These are phyloP conservation scores for Peronospora belbahrii DNA, from an alignment of 352 stramenopile genomes.

Conservation along the genomic window DNA sequence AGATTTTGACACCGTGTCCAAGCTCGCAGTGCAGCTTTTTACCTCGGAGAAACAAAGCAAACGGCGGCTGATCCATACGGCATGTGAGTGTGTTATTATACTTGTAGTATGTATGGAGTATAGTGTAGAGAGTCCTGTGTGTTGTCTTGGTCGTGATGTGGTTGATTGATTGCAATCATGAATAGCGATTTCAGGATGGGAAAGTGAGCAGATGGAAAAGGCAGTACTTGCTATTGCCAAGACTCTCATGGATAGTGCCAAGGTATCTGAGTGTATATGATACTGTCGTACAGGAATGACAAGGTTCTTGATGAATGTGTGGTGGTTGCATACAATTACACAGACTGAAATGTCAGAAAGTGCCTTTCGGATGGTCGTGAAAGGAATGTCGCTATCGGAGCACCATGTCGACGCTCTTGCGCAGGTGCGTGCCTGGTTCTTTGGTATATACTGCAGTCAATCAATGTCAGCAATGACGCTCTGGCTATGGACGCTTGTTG, in stretches of 20 bases:
- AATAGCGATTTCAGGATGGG: constrained; percentile 53
- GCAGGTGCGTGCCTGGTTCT: constrained; percentile 21
- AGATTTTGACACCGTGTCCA: constrained; percentile 58
- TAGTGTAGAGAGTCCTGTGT: background rate
- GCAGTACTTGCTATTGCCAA: constrained; percentile 57
- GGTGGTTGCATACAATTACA: background rate
- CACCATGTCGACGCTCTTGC: constrained; percentile 39
- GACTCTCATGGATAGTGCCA: constrained; percentile 64
- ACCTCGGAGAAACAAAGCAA: constrained; percentile 59
- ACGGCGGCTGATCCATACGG: constrained; percentile 43
- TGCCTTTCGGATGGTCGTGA: constrained; percentile 37
- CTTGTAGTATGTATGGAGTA: background rate
- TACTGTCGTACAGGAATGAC: background rate
- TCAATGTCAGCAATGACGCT: too few relatives aligned
- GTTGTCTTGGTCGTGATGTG: background rate
- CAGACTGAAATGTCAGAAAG: constrained; percentile 39
- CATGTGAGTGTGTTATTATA: constrained; percentile 30
- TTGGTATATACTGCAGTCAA: too few relatives aligned
- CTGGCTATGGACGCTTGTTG: background rate
- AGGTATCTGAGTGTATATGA: constrained; percentile 23
- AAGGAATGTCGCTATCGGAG: constrained; percentile 34
- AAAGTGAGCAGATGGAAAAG: constrained; percentile 41
- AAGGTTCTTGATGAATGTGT: background rate
- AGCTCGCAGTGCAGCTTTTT: constrained; percentile 52
- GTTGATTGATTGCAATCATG: background rate